Conservation (phyloP, 768 basidiomycete species). For the Mrakia hoshinonis region DNA sequence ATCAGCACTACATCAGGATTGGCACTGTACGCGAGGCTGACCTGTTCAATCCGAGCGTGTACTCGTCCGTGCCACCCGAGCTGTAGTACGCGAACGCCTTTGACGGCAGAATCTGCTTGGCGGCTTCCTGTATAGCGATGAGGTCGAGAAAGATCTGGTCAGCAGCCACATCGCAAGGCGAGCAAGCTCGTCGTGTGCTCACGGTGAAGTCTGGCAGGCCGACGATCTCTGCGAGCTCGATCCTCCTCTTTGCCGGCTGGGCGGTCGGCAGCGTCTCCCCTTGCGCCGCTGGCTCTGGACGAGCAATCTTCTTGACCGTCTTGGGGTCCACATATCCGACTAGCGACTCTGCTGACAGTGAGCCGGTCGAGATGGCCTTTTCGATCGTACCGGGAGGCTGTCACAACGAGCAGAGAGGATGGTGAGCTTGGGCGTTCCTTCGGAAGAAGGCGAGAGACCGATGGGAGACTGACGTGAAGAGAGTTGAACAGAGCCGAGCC, state of each 20-base stretch:
- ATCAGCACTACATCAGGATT: not conserved
- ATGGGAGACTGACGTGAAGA: constrained; percentile 25
- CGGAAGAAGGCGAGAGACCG: too few species aligned
- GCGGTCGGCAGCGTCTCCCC: constrained; percentile 20
- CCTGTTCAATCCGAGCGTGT: constrained; percentile 31
- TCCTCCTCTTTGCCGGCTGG: constrained; percentile 32
- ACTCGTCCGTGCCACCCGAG: constrained; percentile 39
- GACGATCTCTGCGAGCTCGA: constrained; percentile 37
- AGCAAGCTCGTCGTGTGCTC: constrained; percentile 13
- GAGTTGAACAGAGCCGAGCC: constrained; percentile 31
- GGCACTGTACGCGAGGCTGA: constrained; percentile 25
- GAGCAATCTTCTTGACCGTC: constrained; percentile 33
- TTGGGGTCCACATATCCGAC: constrained; percentile 36
- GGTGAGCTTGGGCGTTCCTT: constrained; percentile 31
- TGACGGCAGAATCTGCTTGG: constrained; percentile 33
- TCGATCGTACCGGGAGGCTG: constrained; percentile 42
- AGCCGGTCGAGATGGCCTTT: not conserved
- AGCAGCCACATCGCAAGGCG: not conserved
- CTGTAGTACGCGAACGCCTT: constrained; percentile 42
- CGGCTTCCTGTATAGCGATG: constrained; percentile 38
- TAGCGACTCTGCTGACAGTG: constrained; percentile 31
- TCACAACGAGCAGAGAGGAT: constrained; percentile 29
- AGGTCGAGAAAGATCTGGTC: too few species aligned
- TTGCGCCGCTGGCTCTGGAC: not conserved
- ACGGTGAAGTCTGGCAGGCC: constrained; percentile 40